Base-by-base conservation (phyloP, 2,329 filamentous ascomycete genomes). In the Colletotrichum lentis region DNA sequence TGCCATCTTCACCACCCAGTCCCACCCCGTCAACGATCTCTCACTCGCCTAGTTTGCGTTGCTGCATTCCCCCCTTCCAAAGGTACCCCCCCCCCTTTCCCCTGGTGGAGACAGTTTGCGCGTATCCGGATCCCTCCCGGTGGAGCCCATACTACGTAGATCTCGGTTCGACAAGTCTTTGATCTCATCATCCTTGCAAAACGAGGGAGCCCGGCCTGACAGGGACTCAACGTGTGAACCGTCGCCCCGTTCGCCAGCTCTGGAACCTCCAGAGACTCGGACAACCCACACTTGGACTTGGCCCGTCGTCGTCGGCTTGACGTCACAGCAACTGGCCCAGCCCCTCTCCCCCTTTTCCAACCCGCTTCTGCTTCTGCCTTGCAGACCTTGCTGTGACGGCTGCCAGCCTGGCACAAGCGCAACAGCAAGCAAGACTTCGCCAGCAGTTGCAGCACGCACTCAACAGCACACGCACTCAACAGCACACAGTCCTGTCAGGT, bases 1-100 rank as follows among this genome's bases (percentile, higher is more conserved):
- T 69, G 62, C 27, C 66, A 69, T 65, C 66, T 61, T 56, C 62
- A 66, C 55, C 62, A 69, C n/a, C 55, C n/a, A n/a, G n/a, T n/a
- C n/a, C n/a, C 27, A 31, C 27, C 7, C 7, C 44, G 43, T 31
- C 54, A 47, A 27, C 22, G 3, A 61, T 56, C 50, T 50, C 55
- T 66, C 43, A 49, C 62, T 43, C 27, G 27, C 44, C 44, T n/a
- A n/a, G n/a, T n/a, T n/a, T 66, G 43, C 55, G 66, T 61, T 50
- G 44, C 46, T 44, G 39, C 47, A 60, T 41, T 31, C 27, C 55
- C 47, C 47, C 41, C 22, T 66, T 61, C 56, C 55, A 24, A 57
- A 66, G n/a, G n/a, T n/a, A n/a, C n/a, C n/a, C n/a, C n/a, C 24
- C 24, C 55, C 47, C 41, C 22, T 60, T 56, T 50, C 56, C 50